Percentiles rank a stretch among this genome's conserved stretches.
phyloP scores from a whole-genome alignment of 164 flowering plant genomes.

The Piper betle region DNA sequence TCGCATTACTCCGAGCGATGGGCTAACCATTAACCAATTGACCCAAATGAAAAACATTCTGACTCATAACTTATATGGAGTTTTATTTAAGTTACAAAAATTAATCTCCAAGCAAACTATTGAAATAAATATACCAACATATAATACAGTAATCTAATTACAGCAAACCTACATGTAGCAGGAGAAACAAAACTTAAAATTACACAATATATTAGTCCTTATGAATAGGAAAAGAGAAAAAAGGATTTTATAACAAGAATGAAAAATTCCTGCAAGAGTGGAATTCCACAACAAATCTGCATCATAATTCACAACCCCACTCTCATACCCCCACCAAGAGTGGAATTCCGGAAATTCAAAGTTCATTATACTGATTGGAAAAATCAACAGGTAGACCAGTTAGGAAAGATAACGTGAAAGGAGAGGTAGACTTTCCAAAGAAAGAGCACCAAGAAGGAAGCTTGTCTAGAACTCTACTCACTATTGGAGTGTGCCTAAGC shows the following conservation, averaged over 20 bases:
- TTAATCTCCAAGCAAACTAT: no score
- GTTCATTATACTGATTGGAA: slow-evolving; percentile 11
- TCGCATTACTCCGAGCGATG: no score
- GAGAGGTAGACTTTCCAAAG: slow-evolving; percentile 89
- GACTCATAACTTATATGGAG: no score
- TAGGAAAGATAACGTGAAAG: slow-evolving; percentile 58
- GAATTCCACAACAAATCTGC: neutral
- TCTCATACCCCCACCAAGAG: neutral
- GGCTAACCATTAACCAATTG: no score
- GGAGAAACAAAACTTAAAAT: no score
- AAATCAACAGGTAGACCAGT: slow-evolving; percentile 46
- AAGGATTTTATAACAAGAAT: neutral
- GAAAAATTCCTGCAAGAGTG: neutral
- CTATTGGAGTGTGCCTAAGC: slow-evolving; percentile 53
- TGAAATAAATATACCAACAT: no score
- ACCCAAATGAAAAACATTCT: no score
- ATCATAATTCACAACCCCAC: neutral
- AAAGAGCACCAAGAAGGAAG: slow-evolving; percentile 85
- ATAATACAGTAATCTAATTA: no score
- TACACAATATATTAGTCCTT: no score
- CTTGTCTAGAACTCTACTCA: slow-evolving; percentile 39
- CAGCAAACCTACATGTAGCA: no score
- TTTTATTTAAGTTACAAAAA: no score
- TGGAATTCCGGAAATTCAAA: neutral
- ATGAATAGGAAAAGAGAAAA: no score